Base-by-base conservation (phyloP, 1,139 yeast species). In the Yamadazyma songkhlaensis region DNA sequence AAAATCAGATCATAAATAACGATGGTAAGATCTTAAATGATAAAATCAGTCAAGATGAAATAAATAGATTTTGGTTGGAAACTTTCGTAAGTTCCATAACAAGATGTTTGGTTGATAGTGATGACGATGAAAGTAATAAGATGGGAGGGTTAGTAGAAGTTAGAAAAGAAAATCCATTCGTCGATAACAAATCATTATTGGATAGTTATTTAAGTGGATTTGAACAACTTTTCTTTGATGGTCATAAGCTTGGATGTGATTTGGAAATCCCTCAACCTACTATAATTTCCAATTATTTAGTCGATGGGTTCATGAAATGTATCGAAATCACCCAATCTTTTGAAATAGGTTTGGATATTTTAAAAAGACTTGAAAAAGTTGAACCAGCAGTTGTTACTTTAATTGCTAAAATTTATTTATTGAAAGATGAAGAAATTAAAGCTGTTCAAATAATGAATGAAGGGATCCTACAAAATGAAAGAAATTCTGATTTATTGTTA, bases 211-310 rank as follows among this genome's bases (percentile, higher is more conserved):
- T 89, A 39, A 57, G 60, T 4, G 78, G 79, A 3, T 74, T 88
- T 50, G 83, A 85, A 48, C 59, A 64, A 41, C 72, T 84, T 46
- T 75, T 89, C 47, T 80, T 79, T 43, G 77, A 74, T 36, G 95
- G 96, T 3, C 72, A 77, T 5, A 67, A 74, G 45, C 57, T 77
- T 51, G 81, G 97, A 43, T 72, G 88, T 68, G 63, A 77, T 41
- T 67, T 79, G 54, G 90, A 87, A 14, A 61, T 80, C 54, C 86
- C 88, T 45, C 80, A 78, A 39, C 81, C 96, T 0, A 77, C 87
- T 0, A 54, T 80, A 14, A 68, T 81, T 35, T 75, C 81, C 43
- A 92, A 92, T 61, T 79, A 81, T 55, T 67, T 92, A 39, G 83
- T 88, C 9, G 92, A 87, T 54, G 84, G 95, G 0, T 73, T 92